Conservation (phyloP, 228 moss, liverwort and hornwort genomes). For the Sphagnum magellanicum region DNA sequence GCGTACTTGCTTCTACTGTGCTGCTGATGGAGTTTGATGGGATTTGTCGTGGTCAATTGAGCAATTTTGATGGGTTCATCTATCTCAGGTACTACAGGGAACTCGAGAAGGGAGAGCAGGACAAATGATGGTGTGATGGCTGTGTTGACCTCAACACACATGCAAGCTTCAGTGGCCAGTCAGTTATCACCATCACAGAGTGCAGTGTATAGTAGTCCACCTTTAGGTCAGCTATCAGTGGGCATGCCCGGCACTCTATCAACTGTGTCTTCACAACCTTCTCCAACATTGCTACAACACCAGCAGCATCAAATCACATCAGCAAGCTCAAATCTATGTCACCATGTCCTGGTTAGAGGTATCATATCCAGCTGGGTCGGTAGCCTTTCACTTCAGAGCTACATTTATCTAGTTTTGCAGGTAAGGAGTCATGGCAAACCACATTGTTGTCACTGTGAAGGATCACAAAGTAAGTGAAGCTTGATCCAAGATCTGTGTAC, state of each 20-base stretch:
- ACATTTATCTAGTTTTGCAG: conserved; percentile 34
- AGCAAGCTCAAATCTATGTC: conserved; percentile 18
- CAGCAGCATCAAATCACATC: conserved; percentile 16
- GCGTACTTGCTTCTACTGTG: too few relatives aligned
- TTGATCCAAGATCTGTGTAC: neutral
- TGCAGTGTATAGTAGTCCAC: conserved; percentile 6
- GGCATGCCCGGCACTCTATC: conserved; percentile 20
- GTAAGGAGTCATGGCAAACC: conserved; percentile 49
- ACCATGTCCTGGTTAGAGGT: conserved; percentile 31
- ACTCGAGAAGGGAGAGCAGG: too few relatives aligned
- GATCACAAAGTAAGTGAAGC: conserved; percentile 73
- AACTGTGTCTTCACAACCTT: conserved; percentile 16
- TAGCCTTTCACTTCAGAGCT: neutral
- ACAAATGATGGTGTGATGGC: too few relatives aligned
- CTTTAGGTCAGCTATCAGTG: conserved; percentile 18
- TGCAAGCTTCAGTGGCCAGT: conserved; percentile 15
- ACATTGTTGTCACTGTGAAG: conserved; percentile 67
- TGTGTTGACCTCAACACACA: neutral
- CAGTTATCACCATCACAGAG: conserved; percentile 13
- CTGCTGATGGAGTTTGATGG: too few relatives aligned
- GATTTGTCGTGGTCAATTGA: too few relatives aligned
- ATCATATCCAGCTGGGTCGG: neutral
- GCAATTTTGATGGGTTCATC: too few relatives aligned
- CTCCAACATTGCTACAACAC: conserved; percentile 10
- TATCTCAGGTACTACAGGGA: too few relatives aligned